Conservation (phyloP, 1,284 basidiomycete genomes). For the Heterobasidion annosum region DNA sequence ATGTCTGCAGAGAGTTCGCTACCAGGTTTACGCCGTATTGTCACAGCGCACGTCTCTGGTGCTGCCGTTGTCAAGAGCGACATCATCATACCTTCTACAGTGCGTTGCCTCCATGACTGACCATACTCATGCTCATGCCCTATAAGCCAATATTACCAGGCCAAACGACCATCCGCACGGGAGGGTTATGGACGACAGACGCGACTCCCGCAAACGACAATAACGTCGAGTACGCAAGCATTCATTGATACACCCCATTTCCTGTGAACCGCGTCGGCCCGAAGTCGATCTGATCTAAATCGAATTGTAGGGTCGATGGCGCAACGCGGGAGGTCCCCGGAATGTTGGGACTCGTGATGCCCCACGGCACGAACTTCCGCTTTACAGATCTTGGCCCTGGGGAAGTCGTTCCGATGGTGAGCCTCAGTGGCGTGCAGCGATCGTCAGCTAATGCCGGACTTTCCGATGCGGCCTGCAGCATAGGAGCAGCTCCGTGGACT, state of each 20-base stretch:
- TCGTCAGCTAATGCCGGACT: neutral
- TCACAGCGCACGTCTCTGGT: slow-evolving; percentile 38
- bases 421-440: slow-evolving; percentile 3
- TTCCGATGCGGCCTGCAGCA: slow-evolving; percentile 19
- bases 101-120: neutral
- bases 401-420: slow-evolving; percentile 39
- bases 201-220: slow-evolving; percentile 46
- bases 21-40: slow-evolving; percentile 34
- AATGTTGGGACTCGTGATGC: slow-evolving; percentile 32
- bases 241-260: neutral
- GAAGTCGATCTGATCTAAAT: neutral
- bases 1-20: slow-evolving; percentile 10
- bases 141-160: neutral
- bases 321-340: slow-evolving; percentile 29
- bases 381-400: slow-evolving; percentile 54
- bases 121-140: neutral
- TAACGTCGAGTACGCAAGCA: slow-evolving; percentile 26
- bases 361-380: slow-evolving; percentile 37
- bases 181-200: slow-evolving; percentile 42
- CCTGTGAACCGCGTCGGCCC: neutral
- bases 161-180: slow-evolving; percentile 13
- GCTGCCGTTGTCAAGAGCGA: slow-evolving; percentile 26
- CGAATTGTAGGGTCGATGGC: slow-evolving; percentile 43
- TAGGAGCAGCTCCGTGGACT: slow-evolving; percentile 45
- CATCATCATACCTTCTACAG: slow-evolving; percentile 1